A percentile compares a stretch with the other conserved stretches of the same genome.
Evolutionary conservation across 176 grass and related monocot genomes (phyloP).

Genomic region (Oryza meridionalis): DNA sequence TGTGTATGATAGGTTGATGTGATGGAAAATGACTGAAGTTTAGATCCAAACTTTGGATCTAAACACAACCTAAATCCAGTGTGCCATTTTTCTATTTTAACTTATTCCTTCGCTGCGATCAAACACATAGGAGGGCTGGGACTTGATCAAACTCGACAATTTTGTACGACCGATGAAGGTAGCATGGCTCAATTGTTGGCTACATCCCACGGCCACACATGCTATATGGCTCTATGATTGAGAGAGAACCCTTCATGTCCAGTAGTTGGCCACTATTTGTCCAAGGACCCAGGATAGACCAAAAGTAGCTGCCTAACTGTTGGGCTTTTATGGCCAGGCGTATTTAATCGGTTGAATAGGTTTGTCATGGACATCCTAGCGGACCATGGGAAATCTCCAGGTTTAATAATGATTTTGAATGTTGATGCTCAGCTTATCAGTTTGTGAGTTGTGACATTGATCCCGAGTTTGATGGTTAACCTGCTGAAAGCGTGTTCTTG

Average conservation of each 20-base stretch:
- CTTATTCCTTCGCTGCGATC: too few species aligned
- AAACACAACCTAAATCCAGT: too few species aligned
- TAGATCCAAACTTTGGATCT: too few species aligned
- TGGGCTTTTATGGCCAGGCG: not conserved
- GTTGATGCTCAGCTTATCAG: not conserved
- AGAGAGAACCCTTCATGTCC: not conserved
- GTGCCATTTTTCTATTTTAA: too few species aligned
- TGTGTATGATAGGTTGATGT: too few species aligned
- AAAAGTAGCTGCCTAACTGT: not conserved
- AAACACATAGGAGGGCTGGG: too few species aligned
- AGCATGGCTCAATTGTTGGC: too few species aligned
- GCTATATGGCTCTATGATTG: not conserved
- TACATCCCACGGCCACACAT: too few species aligned
- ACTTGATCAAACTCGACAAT: not conserved
- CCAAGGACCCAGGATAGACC: not conserved
- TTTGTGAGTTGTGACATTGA: not conserved
- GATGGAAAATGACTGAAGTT: too few species aligned
- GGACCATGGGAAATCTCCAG: not conserved
- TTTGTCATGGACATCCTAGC: not conserved
- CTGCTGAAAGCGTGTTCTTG: not conserved
- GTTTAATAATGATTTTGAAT: not conserved
- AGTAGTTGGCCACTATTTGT: not conserved
- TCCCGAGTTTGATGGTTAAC: not conserved
- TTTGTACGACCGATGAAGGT: too few species aligned
- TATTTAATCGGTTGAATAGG: not conserved